phyloP scores from a whole-genome alignment of 2,329 filamentous ascomycete genomes.

The Fusarium scirpi region DNA sequence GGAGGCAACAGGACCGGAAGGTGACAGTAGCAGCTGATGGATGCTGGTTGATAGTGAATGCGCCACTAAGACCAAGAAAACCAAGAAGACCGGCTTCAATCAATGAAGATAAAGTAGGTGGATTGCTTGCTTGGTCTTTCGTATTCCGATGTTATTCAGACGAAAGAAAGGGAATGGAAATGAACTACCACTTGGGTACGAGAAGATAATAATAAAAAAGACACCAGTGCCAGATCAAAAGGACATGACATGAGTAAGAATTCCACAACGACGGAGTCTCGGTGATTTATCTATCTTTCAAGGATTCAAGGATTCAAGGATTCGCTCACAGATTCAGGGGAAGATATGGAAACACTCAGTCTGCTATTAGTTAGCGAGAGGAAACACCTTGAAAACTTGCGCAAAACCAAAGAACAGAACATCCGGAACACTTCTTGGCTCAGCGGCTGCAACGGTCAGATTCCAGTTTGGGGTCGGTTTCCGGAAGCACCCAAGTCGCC shows the following conservation, averaged over 20 bases:
- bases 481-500: conserved; percentile 27
- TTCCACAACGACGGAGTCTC: conserved; percentile 26
- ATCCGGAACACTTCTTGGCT: conserved; percentile 38
- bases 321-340: conserved; percentile 25
- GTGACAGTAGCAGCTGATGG: conserved; percentile 32
- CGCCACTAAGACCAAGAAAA: conserved; percentile 39
- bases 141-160: conserved; percentile 28
- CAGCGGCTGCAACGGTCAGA: conserved; percentile 32
- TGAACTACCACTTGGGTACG: conserved; percentile 37
- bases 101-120: conserved; percentile 10
- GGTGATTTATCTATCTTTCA: conserved; percentile 32
- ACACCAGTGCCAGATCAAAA: conserved; percentile 29
- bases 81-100: conserved; percentile 45
- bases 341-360: conserved; percentile 22
- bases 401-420: conserved; percentile 19
- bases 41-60: conserved; percentile 35
- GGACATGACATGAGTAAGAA: conserved; percentile 31
- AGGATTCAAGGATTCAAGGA: conserved; percentile 2
- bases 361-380: conserved; percentile 16
- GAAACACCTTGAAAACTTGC: conserved; percentile 26
- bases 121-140: conserved; percentile 3
- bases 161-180: conserved; percentile 23
- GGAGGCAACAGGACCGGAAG: conserved; percentile 20
- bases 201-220: conserved; percentile 13
- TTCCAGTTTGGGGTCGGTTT: conserved; percentile 40